Conservation (phyloP, 495 filamentous ascomycete genomes). For the Neurospora discreta region DNA sequence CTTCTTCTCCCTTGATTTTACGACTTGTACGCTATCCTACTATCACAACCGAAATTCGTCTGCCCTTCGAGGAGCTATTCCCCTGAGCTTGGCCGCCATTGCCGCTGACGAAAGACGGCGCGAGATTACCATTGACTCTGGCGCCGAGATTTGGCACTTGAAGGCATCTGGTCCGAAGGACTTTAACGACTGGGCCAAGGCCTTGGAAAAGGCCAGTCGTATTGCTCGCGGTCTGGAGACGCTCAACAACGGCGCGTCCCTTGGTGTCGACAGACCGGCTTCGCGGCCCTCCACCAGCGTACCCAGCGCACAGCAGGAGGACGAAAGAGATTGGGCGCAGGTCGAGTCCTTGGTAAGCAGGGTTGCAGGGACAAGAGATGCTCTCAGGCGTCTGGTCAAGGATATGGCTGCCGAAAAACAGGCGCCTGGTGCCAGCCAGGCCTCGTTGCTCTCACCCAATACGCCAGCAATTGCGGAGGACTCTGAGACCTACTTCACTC, state of each 20-base stretch:
- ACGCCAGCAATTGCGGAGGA: constrained; percentile 33
- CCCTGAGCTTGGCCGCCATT: constrained; percentile 80
- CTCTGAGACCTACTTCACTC: constrained; percentile 32
- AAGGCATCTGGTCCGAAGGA: constrained; percentile 70
- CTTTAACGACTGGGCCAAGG: constrained; percentile 75
- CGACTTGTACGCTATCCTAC: constrained; percentile 83
- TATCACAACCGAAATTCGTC: constrained; percentile 89
- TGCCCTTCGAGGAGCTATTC: constrained; percentile 81
- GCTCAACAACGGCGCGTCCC: constrained; percentile 7
- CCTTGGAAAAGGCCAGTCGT: constrained; percentile 67
- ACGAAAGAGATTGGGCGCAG: constrained; percentile 75
- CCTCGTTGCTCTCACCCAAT: constrained; percentile 27
- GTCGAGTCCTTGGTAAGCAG: constrained; percentile 73
- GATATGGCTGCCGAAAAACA: constrained; percentile 61
- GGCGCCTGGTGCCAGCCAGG: constrained; percentile 11
- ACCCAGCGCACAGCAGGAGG: constrained; percentile 30
- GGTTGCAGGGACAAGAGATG: constrained; percentile 80
- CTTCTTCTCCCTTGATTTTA: constrained; percentile 91
- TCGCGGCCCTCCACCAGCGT: constrained; percentile 7
- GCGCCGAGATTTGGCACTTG: constrained; percentile 96
- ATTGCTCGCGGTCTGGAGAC: constrained; percentile 37
- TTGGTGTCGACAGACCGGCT: constrained; percentile 3
- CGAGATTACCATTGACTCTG: constrained; percentile 94
- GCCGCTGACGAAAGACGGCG: constrained; percentile 74
- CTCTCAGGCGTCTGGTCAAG: constrained; percentile 70